Conservation (phyloP, 106 monocot species). For the Dendrobium huoshanense region DNA sequence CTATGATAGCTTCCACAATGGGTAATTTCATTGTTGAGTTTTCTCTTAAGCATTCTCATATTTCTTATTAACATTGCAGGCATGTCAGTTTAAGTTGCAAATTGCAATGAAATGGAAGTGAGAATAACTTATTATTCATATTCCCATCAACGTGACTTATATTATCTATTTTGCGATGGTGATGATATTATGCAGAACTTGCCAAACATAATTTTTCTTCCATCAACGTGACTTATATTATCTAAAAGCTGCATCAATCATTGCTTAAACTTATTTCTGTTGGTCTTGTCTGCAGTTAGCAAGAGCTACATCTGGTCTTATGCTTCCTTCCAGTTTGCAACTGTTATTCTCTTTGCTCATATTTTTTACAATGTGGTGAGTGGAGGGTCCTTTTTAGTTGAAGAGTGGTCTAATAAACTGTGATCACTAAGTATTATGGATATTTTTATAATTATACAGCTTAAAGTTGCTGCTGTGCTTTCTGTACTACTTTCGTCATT, state of each 20-base stretch:
- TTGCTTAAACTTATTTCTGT: background rate
- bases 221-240: no score
- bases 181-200: background rate
- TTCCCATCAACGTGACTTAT: background rate
- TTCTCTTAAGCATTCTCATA: background rate
- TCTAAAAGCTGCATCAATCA: background rate
- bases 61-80: background rate
- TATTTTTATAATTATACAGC: slow-evolving; percentile 33
- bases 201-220: background rate
- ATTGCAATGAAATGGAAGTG: background rate
- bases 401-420: background rate
- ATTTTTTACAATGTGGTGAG: slow-evolving; percentile 86
- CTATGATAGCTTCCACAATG: slow-evolving; percentile 93
- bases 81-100: background rate
- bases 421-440: background rate
- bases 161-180: background rate
- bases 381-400: slow-evolving; percentile 2
- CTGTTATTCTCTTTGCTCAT: slow-evolving; percentile 95
- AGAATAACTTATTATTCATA: background rate
- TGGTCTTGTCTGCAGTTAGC: slow-evolving; percentile 40
- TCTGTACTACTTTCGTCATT: slow-evolving; percentile 92
- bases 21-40: slow-evolving; percentile 37
- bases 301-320: slow-evolving; percentile 89
- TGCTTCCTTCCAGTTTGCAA: slow-evolving; percentile 97
- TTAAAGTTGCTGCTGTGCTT: slow-evolving; percentile 59